Conservation (phyloP, 2,329 filamentous ascomycete genomes). For the Cryphonectria radicalis region DNA sequence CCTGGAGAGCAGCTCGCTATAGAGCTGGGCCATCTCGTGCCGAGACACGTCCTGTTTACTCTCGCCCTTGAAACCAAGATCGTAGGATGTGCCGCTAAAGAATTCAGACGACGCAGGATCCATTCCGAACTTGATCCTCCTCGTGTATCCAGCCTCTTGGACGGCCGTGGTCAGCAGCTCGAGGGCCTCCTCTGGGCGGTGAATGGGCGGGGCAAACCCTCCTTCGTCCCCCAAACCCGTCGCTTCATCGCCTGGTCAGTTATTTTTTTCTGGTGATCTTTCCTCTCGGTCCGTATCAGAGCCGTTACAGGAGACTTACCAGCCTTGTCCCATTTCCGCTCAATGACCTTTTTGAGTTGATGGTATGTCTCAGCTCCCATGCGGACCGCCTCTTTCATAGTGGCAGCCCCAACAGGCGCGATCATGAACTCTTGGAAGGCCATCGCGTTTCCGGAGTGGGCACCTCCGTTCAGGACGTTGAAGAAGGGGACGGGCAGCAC, state of each 20-base stretch:
- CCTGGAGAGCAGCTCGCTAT: slow-evolving; percentile 38
- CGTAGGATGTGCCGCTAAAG: neutral
- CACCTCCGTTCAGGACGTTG: slow-evolving; percentile 61
- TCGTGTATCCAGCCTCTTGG: slow-evolving; percentile 35
- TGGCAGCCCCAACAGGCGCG: slow-evolving; percentile 30
- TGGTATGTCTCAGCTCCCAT: slow-evolving; percentile 42
- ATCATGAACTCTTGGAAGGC: slow-evolving; percentile 52
- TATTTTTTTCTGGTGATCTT: neutral
- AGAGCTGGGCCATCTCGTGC: slow-evolving; percentile 38
- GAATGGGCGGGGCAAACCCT: slow-evolving; percentile 43
- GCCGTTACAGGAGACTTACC: slow-evolving; percentile 33
- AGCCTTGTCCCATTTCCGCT: slow-evolving; percentile 37
- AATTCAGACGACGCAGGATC: slow-evolving; percentile 46
- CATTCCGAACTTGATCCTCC: slow-evolving; percentile 44
- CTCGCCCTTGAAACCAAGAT: neutral
- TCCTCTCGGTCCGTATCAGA: no score
- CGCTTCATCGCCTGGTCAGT: neutral
- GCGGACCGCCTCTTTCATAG: slow-evolving; percentile 37
- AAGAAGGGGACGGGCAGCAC: slow-evolving; percentile 61
- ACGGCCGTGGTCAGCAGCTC: slow-evolving; percentile 39
- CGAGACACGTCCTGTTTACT: slow-evolving; percentile 31
- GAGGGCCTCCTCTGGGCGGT: slow-evolving; percentile 39
- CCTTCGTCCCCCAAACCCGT: slow-evolving; percentile 43
- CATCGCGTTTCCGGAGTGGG: slow-evolving; percentile 45
- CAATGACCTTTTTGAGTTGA: slow-evolving; percentile 38